Percentiles rank a stretch among this genome's conserved stretches.
Evolutionary conservation across 192 early-diverging fungal species (phyloP).

Genomic region (Coemansia umbellata): DNA sequence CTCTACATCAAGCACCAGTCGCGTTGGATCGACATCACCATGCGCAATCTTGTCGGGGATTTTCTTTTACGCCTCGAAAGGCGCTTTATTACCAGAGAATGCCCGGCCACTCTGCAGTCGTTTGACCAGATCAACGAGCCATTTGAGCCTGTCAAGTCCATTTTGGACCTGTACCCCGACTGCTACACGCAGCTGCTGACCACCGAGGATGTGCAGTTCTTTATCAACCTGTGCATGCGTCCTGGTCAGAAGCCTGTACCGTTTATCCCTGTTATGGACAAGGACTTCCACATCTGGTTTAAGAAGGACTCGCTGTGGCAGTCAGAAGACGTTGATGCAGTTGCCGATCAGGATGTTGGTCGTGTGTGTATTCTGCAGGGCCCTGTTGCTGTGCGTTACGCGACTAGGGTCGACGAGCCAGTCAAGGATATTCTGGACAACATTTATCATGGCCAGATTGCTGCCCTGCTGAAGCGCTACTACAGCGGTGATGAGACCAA

Average conservation of each 20-base stretch:
- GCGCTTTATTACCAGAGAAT: conserved; percentile 59
- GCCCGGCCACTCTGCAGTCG: conserved; percentile 10
- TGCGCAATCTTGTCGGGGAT: conserved; percentile 80
- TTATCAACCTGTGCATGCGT: conserved; percentile 35
- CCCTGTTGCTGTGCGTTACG: conserved; percentile 76
- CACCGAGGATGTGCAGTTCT: conserved; percentile 35
- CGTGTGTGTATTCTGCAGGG: conserved; percentile 89
- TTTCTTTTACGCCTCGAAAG: conserved; percentile 83
- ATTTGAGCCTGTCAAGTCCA: conserved; percentile 21
- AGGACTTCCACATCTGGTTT: conserved; percentile 95
- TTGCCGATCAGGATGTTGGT: conserved; percentile 80
- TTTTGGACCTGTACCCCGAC: conserved; percentile 12
- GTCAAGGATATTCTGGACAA: conserved; percentile 82
- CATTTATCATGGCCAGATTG: conserved; percentile 80
- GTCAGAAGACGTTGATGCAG: conserved; percentile 83
- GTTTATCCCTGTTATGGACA: conserved; percentile 87
- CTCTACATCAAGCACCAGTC: conserved; percentile 69
- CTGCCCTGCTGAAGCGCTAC: conserved; percentile 67
- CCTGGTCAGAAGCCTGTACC: conserved; percentile 80
- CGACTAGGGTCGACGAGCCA: conserved; percentile 76
- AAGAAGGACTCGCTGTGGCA: conserved; percentile 98
- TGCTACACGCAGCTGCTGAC: conserved; percentile 36
- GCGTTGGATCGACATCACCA: conserved; percentile 81
- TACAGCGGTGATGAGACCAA: conserved; percentile 58
- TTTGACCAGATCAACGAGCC: conserved; percentile 18